phyloP scores from a whole-genome alignment of 2,329 filamentous ascomycete species.

The Clonostachys rhizophaga region DNA sequence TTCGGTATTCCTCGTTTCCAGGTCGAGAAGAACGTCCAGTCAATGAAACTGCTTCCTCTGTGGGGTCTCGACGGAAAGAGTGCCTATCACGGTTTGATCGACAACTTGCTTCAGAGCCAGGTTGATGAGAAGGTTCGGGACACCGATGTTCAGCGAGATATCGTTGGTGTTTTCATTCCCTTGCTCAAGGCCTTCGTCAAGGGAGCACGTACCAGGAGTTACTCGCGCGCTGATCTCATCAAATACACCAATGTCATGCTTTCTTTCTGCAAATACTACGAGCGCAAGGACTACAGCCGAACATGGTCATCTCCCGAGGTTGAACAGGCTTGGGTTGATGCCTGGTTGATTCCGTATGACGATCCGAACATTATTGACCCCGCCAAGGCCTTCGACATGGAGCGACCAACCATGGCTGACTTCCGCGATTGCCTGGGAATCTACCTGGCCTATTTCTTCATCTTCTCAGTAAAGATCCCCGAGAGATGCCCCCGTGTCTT shows the following conservation, averaged over 20 bases:
- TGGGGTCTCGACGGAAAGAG: constrained; percentile 50
- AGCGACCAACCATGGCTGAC: constrained; percentile 25
- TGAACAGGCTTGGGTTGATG: constrained; percentile 39
- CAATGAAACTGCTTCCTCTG: constrained; percentile 45
- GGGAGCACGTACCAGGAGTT: constrained; percentile 37
- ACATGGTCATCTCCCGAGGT: constrained; percentile 41
- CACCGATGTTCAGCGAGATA: constrained; percentile 33
- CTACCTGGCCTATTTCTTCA: constrained; percentile 42
- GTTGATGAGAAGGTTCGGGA: constrained; percentile 39
- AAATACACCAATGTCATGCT: constrained; percentile 40
- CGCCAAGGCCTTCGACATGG: constrained; percentile 21
- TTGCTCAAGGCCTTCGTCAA: constrained; percentile 43
- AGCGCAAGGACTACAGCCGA: constrained; percentile 43
- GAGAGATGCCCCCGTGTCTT: constrained; percentile 55
- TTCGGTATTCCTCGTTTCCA: constrained; percentile 50
- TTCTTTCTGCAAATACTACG: constrained; percentile 45
- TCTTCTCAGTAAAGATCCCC: constrained; percentile 53
- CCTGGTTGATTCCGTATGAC: constrained; percentile 39
- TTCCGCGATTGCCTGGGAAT: constrained; percentile 25
- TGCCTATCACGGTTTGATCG: constrained; percentile 47
- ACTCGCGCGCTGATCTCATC: constrained; percentile 35
- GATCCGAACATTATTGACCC: constrained; percentile 26
- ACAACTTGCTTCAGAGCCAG: constrained; percentile 45
- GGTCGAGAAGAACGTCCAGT: constrained; percentile 49
- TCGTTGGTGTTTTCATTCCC: constrained; percentile 48